Evolutionary conservation across 2,329 filamentous ascomycete species (phyloP).

Genomic region (Neophaeococcomyces aloes): DNA sequence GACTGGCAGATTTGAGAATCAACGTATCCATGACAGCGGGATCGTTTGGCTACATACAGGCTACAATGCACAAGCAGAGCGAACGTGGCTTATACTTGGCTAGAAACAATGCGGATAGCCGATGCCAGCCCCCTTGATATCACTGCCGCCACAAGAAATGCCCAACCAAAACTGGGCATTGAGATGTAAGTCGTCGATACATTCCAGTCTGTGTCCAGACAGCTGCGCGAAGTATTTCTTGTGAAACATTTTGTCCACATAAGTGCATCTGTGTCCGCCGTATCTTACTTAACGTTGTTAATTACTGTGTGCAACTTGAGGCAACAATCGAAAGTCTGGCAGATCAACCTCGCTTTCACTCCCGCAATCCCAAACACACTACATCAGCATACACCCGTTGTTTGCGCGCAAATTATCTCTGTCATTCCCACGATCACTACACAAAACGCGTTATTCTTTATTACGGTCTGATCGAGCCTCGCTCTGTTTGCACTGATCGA

Average conservation of each 20-base stretch:
- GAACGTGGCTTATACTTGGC: neutral
- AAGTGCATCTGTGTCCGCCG: neutral
- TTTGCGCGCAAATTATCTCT: neutral
- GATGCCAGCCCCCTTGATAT: constrained; percentile 8
- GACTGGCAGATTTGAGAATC: neutral
- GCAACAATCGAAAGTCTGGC: neutral
- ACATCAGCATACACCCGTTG: constrained; percentile 3
- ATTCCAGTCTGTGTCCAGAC: neutral
- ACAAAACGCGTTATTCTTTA: neutral
- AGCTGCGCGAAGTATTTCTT: neutral
- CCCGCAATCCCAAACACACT: constrained; percentile 6
- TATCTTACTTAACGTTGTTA: neutral
- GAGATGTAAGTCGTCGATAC: neutral
- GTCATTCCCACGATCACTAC: neutral
- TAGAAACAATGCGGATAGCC: constrained; percentile 6
- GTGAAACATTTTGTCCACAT: constrained; percentile 1
- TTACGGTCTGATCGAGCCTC: neutral
- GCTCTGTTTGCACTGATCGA: constrained; percentile 8
- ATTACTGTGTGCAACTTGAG: neutral
- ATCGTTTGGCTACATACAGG: neutral
- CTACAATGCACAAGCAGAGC: neutral
- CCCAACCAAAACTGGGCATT: too few relatives aligned
- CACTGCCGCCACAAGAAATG: neutral
- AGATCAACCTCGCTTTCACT: neutral
- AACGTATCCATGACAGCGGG: neutral